Evolutionary conservation across 768 basidiomycete species (phyloP), one percentile per base, ranked within the genome.

Genomic region (Peribolospora baueri): DNA sequence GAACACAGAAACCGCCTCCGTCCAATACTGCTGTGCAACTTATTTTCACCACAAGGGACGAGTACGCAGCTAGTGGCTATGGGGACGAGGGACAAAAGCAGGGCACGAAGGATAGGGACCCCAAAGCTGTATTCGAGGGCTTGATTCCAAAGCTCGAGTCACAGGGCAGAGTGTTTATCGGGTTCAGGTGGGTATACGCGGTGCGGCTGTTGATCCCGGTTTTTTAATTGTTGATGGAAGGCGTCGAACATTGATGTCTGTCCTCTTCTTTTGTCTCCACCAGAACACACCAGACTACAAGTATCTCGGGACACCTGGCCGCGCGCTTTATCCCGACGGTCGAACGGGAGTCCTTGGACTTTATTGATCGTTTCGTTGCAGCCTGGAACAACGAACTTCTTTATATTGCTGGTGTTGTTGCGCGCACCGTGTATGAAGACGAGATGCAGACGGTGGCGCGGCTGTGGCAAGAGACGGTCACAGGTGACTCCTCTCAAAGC

Each of bases 281-380:
- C 52, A n/a, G 37, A 2, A 56, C 54, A 42, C 55, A 55, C 41
- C 91, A 97, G 68, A 91, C 87, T 7, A 91, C 88, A 1, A 90
- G 91, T 41, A 71, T 75, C 9, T 76, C 75, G 3, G 77, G 77
- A 0, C 76, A 80, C 56, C 71, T 81, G 61, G 72, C 85, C 0
- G 80, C 83, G 7, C 73, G 88, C 3, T 93, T 93, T 64, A 90
- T 97, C 55, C 84, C 87, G 7, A 95, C 90, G 0, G 90, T 97
- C 6, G 91, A 97, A 66, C 76, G 91, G 58, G 91, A 97, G 68
- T 82, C 82, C 0, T 81, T 90, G 59, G 87, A 85, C 48, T 63
- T 37, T 61, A 63, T 46, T 55, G 62, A n/a, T 25, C 50, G 53
- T 9, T 56, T 57, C 14, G 60, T 65, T 40, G 56, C 55, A 5